A percentile compares a stretch with the other conserved stretches of the same genome.
phyloP scores from a whole-genome alignment of 108 stramenopile species.

The Skeletonema tropicum region DNA sequence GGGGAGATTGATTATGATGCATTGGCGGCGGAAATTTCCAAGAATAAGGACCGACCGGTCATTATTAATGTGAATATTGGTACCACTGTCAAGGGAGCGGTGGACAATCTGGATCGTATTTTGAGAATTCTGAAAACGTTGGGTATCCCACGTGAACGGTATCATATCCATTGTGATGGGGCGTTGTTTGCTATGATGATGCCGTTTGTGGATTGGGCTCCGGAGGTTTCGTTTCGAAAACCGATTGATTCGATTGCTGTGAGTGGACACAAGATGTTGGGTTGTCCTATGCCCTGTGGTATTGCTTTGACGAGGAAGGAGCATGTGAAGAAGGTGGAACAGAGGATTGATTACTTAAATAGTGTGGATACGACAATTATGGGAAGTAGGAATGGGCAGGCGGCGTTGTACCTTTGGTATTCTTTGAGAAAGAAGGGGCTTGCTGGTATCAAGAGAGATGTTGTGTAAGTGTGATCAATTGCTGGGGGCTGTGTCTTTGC shows the following conservation, averaged over 20 bases:
- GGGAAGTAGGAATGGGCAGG: conserved; percentile 83
- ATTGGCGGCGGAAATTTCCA: conserved; percentile 63
- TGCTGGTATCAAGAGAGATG: conserved; percentile 82
- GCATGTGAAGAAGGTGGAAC: conserved; percentile 87
- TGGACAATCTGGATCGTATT: conserved; percentile 89
- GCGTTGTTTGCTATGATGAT: conserved; percentile 92
- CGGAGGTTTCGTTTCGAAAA: conserved; percentile 79
- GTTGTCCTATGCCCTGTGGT: conserved; percentile 92
- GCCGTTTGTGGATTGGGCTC: conserved; percentile 85
- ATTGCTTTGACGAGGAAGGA: conserved; percentile 84
- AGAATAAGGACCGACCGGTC: conserved; percentile 75
- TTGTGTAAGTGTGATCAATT: conserved; percentile 61
- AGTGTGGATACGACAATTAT: conserved; percentile 86
- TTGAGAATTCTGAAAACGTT: conserved; percentile 70
- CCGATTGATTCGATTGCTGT: conserved; percentile 89
- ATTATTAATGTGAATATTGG: conserved; percentile 93
- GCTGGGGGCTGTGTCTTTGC: not conserved
- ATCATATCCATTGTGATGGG: conserved; percentile 89
- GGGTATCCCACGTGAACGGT: conserved; percentile 81
- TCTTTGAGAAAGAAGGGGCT: conserved; percentile 89
- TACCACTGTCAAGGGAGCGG: conserved; percentile 91
- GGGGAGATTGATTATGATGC: conserved; percentile 89
- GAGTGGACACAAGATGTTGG: conserved; percentile 91
- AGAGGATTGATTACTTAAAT: conserved; percentile 85
- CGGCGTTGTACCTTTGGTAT: conserved; percentile 89